phyloP scores from a whole-genome alignment of 164 flowering plant species.

The Vitis cinerea region DNA sequence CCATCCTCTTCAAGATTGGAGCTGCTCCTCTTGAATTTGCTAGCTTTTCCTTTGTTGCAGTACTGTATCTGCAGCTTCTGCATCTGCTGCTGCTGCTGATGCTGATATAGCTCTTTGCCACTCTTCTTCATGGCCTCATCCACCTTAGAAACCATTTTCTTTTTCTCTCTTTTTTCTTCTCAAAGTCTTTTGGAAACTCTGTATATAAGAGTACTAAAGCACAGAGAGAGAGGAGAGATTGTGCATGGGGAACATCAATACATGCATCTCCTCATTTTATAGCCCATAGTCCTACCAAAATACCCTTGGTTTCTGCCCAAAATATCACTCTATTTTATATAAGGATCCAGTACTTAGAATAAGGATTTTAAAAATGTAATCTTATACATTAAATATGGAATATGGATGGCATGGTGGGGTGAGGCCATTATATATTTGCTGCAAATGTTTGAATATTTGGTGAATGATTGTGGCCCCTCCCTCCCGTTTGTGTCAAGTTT shows the following conservation, averaged over 20 bases:
- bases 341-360: not conserved
- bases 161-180: not conserved
- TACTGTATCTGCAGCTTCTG: constrained; percentile 41
- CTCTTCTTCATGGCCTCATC: constrained; percentile 45
- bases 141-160: constrained; percentile 57
- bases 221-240: constrained; percentile 2
- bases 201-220: not conserved
- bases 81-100: constrained; percentile 24
- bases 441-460: not conserved
- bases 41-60: constrained; percentile 60
- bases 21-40: constrained; percentile 75
- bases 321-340: constrained; percentile 4
- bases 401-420: too few species aligned
- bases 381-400: too few species aligned
- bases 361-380: too few species aligned
- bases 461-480: not conserved
- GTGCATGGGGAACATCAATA: constrained; percentile 27
- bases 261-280: constrained; percentile 29
- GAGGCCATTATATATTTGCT: not conserved
- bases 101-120: constrained; percentile 2
- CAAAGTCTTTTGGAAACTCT: not conserved
- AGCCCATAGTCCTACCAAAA: constrained; percentile 19
- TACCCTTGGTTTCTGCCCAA: constrained; percentile 12
- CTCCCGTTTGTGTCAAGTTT: not conserved
- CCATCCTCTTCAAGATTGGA: constrained; percentile 70